These are phyloP conservation scores for Turnera subulata DNA, from an alignment of 345 rosid genomes.

Conservation along the genomic window DNA sequence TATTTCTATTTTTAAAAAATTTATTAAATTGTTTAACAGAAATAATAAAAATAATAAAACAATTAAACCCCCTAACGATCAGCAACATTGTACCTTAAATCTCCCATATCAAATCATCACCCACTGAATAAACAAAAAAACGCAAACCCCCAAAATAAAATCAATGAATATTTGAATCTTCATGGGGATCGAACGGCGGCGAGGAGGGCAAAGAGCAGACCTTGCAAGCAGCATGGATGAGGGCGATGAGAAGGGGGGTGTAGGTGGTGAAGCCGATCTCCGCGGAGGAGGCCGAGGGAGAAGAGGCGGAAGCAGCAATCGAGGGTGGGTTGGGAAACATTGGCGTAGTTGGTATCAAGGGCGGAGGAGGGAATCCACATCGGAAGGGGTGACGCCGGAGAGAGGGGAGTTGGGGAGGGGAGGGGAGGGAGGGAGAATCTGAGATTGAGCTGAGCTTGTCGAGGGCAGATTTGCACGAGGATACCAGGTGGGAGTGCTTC, in stretches of 20 bases:
- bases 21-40: too few species aligned
- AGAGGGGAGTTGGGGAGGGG: slow-evolving; percentile 50
- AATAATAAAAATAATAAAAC: too few species aligned
- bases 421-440: slow-evolving; percentile 27
- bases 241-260: slow-evolving; percentile 22
- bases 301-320: slow-evolving; percentile 71
- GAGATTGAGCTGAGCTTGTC: slow-evolving; percentile 64
- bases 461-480: slow-evolving; percentile 80
- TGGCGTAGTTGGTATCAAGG: slow-evolving; percentile 59
- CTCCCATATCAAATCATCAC: too few species aligned
- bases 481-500: slow-evolving; percentile 79
- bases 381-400: slow-evolving; percentile 55
- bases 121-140: too few species aligned
- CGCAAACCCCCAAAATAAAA: too few species aligned
- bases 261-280: slow-evolving; percentile 35
- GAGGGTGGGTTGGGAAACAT: slow-evolving; percentile 80
- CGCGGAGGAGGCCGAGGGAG: slow-evolving; percentile 62
- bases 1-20: too few species aligned
- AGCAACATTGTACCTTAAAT: too few species aligned
- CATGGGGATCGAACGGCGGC: slow-evolving; percentile 69
- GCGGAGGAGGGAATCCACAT: slow-evolving; percentile 50
- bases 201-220: slow-evolving; percentile 63
- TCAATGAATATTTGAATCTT: too few species aligned
- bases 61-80: too few species aligned
- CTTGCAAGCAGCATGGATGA: slow-evolving; percentile 52